Evolutionary conservation across 2,329 filamentous ascomycete genomes (phyloP), one percentile per base, ranked within the genome.

Genomic region (Fusarium nodosum): DNA sequence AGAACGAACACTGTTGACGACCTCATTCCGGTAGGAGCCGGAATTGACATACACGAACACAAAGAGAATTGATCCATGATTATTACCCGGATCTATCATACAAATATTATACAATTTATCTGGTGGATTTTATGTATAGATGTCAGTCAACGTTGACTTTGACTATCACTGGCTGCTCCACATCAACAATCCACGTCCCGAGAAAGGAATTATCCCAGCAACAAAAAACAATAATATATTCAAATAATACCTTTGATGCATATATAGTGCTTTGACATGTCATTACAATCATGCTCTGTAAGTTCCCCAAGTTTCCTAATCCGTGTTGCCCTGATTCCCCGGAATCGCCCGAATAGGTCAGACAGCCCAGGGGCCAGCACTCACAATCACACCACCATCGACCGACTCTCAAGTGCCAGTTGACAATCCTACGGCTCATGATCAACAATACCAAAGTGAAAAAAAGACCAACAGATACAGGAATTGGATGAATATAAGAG

Each of bases 321-420:
- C 22, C 33, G 33, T 47, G 33, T 47, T 56, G 38, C 51, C 42
- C 51, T 60, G 41, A 31, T 56, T 56, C 68, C 64, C 68, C 68
- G 68, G 68, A 59, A 66, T 71, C 68, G 53, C 51, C 68, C 68
- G 68, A 69, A 71, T 71, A 71, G 64, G 56, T 69, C 68, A 71
- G 68, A 60, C 51, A 57, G 64, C 12, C 68, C 60, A 66, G 68
- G 68, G 46, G 38, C 56, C 56, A 58, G 26, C 64, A 64, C 46
- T 48, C 42, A 41, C 56, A 51, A 72, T 72, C 69, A 64, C 56
- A 72, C 69, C 69, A 72, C 69, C 52, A 69, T 72, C 69, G 69
- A 69, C 68, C 50, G 68, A 72, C 69, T 56, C 30, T 51, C 34
- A 51, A 58, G 54, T 55, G 51, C n/a, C 64, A 44, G 44, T 59